A percentile compares a stretch with the other conserved stretches of the same genome.
phyloP scores from a whole-genome alignment of 768 basidiomycete species.

The Mycena venus region DNA sequence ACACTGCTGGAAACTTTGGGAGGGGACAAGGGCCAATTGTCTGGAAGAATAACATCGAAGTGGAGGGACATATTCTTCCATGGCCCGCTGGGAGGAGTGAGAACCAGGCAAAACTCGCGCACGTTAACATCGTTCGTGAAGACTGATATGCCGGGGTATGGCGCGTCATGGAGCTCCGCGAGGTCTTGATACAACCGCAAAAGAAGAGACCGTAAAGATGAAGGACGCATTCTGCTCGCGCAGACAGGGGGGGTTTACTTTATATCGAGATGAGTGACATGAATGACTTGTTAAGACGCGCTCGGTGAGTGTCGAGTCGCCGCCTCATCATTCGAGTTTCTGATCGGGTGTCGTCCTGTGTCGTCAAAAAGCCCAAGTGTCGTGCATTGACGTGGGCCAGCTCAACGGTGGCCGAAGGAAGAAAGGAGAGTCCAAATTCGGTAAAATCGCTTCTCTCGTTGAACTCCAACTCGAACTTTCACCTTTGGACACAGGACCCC shows the following conservation, averaged over 20 bases:
- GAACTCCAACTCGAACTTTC: too few relatives aligned
- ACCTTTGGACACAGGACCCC: too few relatives aligned
- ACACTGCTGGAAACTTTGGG: slow-evolving; percentile 51
- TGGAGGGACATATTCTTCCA: slow-evolving; percentile 52
- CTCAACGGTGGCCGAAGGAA: too few relatives aligned
- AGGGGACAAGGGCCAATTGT: slow-evolving; percentile 55
- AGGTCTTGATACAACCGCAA: slow-evolving; percentile 56
- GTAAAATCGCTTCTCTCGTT: too few relatives aligned
- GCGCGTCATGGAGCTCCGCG: slow-evolving; percentile 54
- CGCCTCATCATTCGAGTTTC: too few relatives aligned
- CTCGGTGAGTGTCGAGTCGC: slow-evolving; percentile 1
- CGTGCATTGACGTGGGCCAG: too few relatives aligned
- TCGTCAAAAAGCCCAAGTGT: too few relatives aligned
- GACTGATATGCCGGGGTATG: slow-evolving; percentile 59
- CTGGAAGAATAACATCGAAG: slow-evolving; percentile 42
- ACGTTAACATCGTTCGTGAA: slow-evolving; percentile 57
- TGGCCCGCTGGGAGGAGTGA: slow-evolving; percentile 60
- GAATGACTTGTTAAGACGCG: background rate
- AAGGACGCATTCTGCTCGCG: slow-evolving; percentile 4
- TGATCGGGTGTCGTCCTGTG: too few relatives aligned
- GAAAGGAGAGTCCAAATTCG: too few relatives aligned
- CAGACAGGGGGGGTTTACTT: background rate
- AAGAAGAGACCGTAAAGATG: slow-evolving; percentile 46
- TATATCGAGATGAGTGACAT: slow-evolving; percentile 1
- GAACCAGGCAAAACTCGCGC: slow-evolving; percentile 56